Base-by-base conservation (phyloP, 1,139 yeast species). In the Blastobotrys niveus region DNA sequence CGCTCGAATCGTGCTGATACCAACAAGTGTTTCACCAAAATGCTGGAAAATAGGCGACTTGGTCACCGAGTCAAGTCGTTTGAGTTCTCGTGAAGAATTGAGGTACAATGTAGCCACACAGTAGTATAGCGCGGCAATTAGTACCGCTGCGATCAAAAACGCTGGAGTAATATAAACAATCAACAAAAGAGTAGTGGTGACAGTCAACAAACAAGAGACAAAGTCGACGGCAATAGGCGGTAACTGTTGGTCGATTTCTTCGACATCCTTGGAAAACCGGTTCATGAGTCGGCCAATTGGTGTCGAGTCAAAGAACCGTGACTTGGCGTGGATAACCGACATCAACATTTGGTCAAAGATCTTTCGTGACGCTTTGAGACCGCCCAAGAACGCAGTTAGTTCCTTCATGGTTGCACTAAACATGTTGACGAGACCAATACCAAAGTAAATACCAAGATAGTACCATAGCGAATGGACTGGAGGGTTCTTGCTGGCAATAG, bases 211-310 rank as follows among this genome's bases (percentile, higher is more conserved):
- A 54, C 86, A 81, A 42, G 77, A 76, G 42, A 82, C 70, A 18
- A 83, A 78, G 56, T 84, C 86, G 58, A 83, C 86, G 31, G 86
- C 80, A 58, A 75, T 77, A 18, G 93, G 86, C n/a, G 89, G 78
- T 52, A 89, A 71, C 55, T 88, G 96, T 68, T 88, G 96, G 65
- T 91, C 98, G 51, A 88, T 78, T 17, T 93, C 80, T 66, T 89
- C 97, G 50, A 91, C 79, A 68, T 91, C 98, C 64, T 88, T 89
- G 14, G 97, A 88, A 62, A 93, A 91, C 62, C 98, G 77, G 66
- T 91, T 91, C 93, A 91, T 87, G 49, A 91, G 86, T 64, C 98
- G 80, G 26, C 98, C 98, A 57, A 84, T 75, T 19, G 98, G 98
- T 1, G 98, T 91, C 30, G 94, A 77, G 62, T 91, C 98, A 63